Evolutionary conservation across 2,329 filamentous ascomycete species (phyloP), one percentile per base, ranked within the genome.

Genomic region (Pseudogymnoascus sp.): DNA sequence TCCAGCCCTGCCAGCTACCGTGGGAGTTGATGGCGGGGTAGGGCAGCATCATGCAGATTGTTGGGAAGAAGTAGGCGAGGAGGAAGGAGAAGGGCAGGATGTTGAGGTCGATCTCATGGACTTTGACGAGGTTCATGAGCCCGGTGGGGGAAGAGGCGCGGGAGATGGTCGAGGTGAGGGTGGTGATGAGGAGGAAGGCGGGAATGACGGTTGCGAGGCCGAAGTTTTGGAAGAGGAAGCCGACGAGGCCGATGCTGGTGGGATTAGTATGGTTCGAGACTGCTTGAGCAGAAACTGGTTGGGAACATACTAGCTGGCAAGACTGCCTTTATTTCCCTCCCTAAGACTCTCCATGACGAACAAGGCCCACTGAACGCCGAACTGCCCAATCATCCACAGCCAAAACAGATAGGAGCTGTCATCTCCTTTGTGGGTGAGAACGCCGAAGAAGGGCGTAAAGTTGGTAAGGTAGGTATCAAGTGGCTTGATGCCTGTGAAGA

Each of bases 401-500:
- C 58, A 60, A 19, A 60, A 60, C 5, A 60, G 29, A 60, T 60
- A 60, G 19, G 21, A 26, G 19, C 58, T 60, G 33, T 60, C 58
- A 23, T 60, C 58, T 39, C 38, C 35, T 39, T 5, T 8, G 35
- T 60, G 35, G 4, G 58, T 41, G 21, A 60, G 38, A 39, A 31
- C 5, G 14, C 33, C 38, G 38, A 60, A 60, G 58, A 60, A 60
- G 35, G 58, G 35, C 35, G 58, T 38, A n/a, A 60, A 60, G 58
- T 26, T 19, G 10, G 35, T 29, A 19, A 60, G 58, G 35, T 60
- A 60, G 58, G 21, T 16, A 19, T 60, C 58, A 12, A 60, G 23
- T n/a, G 58, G 49, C 49, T 55, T 31, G 58, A 41, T 60, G 35
- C 58, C 58, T 10, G 58, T 60, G 19, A 60, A 68, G 65, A 21